phyloP scores from a whole-genome alignment of 2,329 filamentous ascomycete species.

The Huntiella bhutanensis region DNA sequence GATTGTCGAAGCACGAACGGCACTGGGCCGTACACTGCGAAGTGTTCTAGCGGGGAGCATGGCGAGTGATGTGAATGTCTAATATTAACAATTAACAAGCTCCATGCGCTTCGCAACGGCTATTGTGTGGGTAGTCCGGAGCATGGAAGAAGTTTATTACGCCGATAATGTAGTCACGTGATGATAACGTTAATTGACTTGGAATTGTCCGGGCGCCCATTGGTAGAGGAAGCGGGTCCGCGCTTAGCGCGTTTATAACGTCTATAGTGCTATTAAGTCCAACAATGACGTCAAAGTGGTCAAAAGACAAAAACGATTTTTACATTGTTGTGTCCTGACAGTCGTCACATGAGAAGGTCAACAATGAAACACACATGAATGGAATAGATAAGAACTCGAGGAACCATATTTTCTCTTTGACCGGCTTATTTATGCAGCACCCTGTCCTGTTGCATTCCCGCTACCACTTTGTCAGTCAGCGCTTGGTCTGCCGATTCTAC shows the following conservation, averaged over 20 bases:
- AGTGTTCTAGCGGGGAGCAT: constrained; percentile 5
- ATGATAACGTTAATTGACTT: constrained; percentile 4
- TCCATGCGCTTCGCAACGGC: background rate
- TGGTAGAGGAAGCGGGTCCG: background rate
- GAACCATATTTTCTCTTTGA: too few species aligned
- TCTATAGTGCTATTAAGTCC: too few species aligned
- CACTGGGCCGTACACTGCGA: background rate
- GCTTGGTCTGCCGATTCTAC: too few species aligned
- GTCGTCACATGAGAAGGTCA: too few species aligned
- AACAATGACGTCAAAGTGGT: too few species aligned
- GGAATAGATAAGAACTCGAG: too few species aligned
- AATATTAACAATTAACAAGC: background rate
- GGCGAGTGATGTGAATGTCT: background rate
- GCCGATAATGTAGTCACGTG: constrained; percentile 6
- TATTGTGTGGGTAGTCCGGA: background rate
- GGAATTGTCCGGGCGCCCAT: background rate
- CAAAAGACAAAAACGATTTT: too few species aligned
- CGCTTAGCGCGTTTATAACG: background rate
- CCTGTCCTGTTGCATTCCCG: too few species aligned
- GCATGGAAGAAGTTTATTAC: constrained; percentile 4
- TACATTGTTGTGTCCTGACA: too few species aligned
- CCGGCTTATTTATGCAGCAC: too few species aligned
- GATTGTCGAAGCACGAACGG: background rate
- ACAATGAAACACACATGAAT: too few species aligned
- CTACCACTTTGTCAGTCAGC: too few species aligned